phyloP scores from a whole-genome alignment of 495 filamentous ascomycete genomes.

The Achaetomiella virescens region DNA sequence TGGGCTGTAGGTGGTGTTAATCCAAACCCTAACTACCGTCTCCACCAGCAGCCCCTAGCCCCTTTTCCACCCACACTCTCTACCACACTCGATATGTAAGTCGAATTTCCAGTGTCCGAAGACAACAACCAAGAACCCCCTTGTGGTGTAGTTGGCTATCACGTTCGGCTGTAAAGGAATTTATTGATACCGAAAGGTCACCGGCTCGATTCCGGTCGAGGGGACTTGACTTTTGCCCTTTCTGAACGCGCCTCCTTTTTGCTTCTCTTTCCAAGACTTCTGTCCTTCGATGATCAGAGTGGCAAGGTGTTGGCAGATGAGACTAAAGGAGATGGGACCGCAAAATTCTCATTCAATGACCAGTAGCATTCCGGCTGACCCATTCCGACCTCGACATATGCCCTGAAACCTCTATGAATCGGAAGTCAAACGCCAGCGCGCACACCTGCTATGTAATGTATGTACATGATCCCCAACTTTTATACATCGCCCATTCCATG shows the following conservation, averaged over 20 bases:
- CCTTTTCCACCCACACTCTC: not conserved
- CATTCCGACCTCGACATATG: not conserved
- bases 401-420: not conserved
- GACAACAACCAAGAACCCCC: not conserved
- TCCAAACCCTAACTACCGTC: too few species aligned
- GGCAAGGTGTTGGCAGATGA: too few species aligned
- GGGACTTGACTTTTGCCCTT: not conserved
- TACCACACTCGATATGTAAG: not conserved
- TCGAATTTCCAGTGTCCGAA: not conserved
- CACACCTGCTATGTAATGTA: not conserved
- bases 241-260: not conserved
- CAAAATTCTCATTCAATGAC: not conserved
- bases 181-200: conserved; percentile 13
- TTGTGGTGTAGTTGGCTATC: conserved; percentile 14
- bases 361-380: not conserved
- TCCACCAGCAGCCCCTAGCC: not conserved
- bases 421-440: not conserved
- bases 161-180: conserved; percentile 11
- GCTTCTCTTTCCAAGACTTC: not conserved
- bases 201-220: conserved; percentile 7
- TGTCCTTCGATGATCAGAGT: too few species aligned
- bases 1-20: too few species aligned
- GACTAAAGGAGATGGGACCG: too few species aligned
- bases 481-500: too few species aligned
- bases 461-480: not conserved